Evolutionary conservation across 257 asterid genomes (phyloP).

Genomic region (Henckelia pumila): DNA sequence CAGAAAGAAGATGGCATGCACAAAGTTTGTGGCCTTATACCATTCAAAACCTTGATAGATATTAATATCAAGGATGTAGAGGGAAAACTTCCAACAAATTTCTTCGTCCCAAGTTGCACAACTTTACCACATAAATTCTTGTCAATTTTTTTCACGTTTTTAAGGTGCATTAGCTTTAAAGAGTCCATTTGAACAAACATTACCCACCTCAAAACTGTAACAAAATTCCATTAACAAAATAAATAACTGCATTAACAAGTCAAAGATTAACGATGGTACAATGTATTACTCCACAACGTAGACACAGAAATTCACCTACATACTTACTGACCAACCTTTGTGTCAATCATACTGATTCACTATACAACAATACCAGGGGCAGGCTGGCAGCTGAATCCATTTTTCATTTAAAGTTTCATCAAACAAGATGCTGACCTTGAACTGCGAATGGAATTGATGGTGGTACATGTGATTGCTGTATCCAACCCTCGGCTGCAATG

Average conservation of each 20-base stretch:
- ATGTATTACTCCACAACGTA: slow-evolving; percentile 31
- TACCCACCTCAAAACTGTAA: not conserved
- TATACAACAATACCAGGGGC: slow-evolving; percentile 22
- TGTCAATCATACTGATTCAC: slow-evolving; percentile 33
- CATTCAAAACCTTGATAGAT: slow-evolving; percentile 2
- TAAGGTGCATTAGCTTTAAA: slow-evolving; percentile 17
- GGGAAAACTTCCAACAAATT: slow-evolving; percentile 2
- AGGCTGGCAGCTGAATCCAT: slow-evolving; percentile 35
- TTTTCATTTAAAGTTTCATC: slow-evolving; percentile 57
- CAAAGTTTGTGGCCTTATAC: not conserved
- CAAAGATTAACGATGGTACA: slow-evolving; percentile 38
- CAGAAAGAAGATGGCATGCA: not conserved
- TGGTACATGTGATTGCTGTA: slow-evolving; percentile 63
- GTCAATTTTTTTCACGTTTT: not conserved
- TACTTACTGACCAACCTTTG: slow-evolving; percentile 26
- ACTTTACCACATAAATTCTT: not conserved
- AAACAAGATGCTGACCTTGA: slow-evolving; percentile 95
- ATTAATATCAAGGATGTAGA: not conserved
- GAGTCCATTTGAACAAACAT: not conserved
- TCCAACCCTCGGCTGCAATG: slow-evolving; percentile 58
- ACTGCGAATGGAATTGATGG: slow-evolving; percentile 80
- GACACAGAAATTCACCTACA: slow-evolving; percentile 28
- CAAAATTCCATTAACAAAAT: slow-evolving; percentile 22
- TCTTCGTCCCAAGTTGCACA: slow-evolving; percentile 12
- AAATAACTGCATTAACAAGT: slow-evolving; percentile 34